These are phyloP conservation scores for Globisporangium uncinulatum DNA, from an alignment of 352 stramenopile species.

Conservation along the genomic window DNA sequence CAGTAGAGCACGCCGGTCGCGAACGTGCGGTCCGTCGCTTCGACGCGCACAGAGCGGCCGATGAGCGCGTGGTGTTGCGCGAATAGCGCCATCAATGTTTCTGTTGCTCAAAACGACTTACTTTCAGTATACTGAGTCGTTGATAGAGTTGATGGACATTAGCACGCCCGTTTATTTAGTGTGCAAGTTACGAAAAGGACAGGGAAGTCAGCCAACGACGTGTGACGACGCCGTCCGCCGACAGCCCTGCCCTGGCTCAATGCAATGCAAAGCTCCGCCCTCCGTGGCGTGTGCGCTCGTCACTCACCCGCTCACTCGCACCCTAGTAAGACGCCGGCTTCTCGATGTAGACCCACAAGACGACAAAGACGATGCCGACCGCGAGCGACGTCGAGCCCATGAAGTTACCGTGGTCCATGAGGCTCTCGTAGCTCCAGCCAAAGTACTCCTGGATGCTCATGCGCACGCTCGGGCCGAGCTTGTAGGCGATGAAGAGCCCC, in stretches of 20 bases:
- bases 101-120: no score
- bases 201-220: background rate
- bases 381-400: slow-evolving; percentile 78
- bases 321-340: slow-evolving; percentile 28
- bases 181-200: background rate
- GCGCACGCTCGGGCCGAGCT: slow-evolving; percentile 71
- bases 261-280: background rate
- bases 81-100: slow-evolving; percentile 25
- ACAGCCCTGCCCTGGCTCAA: background rate
- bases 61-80: slow-evolving; percentile 21
- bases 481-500: slow-evolving; percentile 71
- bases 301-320: no score
- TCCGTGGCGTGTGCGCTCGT: no score
- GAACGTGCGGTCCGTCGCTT: slow-evolving; percentile 29
- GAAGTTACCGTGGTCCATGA: slow-evolving; percentile 86
- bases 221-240: background rate
- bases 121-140: no score
- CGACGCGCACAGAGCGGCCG: slow-evolving; percentile 28
- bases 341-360: slow-evolving; percentile 81
- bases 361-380: slow-evolving; percentile 77
- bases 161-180: background rate
- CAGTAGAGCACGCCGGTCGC: slow-evolving; percentile 39
- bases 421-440: slow-evolving; percentile 83
- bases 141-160: background rate
- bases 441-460: slow-evolving; percentile 89